phyloP scores from a whole-genome alignment of 1,139 yeast species.

The Yamadazyma atmosphaerica region DNA sequence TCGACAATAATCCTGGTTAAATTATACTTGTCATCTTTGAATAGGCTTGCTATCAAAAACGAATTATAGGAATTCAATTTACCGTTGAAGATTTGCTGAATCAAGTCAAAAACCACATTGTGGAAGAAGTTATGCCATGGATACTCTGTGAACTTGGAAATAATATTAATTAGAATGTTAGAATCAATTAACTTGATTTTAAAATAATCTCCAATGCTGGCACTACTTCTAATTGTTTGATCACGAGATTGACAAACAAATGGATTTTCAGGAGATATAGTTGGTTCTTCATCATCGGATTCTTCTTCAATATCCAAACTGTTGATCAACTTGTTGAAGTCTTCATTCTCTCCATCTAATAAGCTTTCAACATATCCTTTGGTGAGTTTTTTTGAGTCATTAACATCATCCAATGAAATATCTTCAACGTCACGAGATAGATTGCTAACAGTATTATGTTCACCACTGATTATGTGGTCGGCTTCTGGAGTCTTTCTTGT shows the following conservation, averaged over 20 bases:
- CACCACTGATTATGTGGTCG: too few relatives aligned
- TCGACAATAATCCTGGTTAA: constrained; percentile 36
- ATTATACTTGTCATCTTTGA: constrained; percentile 29
- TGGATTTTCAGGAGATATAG: constrained; percentile 47
- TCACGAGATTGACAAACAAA: constrained; percentile 46
- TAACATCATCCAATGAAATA: constrained; percentile 34
- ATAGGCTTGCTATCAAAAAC: constrained; percentile 45
- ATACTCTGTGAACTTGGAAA: constrained; percentile 37
- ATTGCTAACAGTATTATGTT: constrained; percentile 13
- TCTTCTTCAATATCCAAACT: constrained; percentile 30
- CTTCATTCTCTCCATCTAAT: constrained; percentile 13
- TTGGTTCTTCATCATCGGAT: constrained; percentile 50
- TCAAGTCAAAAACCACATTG: constrained; percentile 49
- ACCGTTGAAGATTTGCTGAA: constrained; percentile 51
- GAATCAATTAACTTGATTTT: constrained; percentile 45
- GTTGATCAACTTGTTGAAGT: constrained; percentile 17
- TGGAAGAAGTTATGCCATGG: constrained; percentile 54
- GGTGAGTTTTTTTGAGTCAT: constrained; percentile 6
- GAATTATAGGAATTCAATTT: constrained; percentile 50
- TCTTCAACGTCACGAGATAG: constrained; percentile 42
- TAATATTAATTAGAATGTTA: constrained; percentile 34
- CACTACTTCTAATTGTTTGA: constrained; percentile 28
- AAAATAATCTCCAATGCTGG: constrained; percentile 47
- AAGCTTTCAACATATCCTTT: constrained; percentile 11
- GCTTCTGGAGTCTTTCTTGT: neutral